Evolutionary conservation across 768 basidiomycete species (phyloP), one percentile per base, ranked within the genome.

Genomic region (Amanita thiersii): DNA sequence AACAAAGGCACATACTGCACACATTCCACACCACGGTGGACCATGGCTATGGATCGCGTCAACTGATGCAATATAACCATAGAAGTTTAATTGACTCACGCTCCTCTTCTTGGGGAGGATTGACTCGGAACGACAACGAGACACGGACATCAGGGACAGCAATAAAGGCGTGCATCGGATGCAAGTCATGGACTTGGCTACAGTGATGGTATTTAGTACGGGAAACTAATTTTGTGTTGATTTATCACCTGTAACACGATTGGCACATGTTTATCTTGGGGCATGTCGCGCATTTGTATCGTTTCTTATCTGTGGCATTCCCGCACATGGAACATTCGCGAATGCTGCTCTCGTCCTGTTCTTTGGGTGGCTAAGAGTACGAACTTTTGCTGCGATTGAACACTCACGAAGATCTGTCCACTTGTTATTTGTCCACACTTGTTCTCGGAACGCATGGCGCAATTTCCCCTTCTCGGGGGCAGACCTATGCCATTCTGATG

Each of bases 351-450:
- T 90, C 87, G 50, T 86, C 89, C 52, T 92, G 84, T 68, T 68
- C 64, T 69, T 28, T 35, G 3, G 30, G 15, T 10, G 3, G n/a
- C 32, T 39, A 17, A 43, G 4, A 43, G 25, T 31, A 5, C 20
- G 21, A 11, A 43, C 41, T 9, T 23, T 15, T 19, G 24, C 33
- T 23, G 32, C 25, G 14, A 29, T 24, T 32, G 28, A 25, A 34
- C 32, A 72, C 84, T 47, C 54, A 91, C 91, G 87, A 39, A 96
- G 80, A 54, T 91, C 86, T 44, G 79, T 79, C 93, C 93, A 96
- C 1, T 87, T 86, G 30, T 65, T 62, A 23, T 72, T 73, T 1
- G 80, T 80, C 93, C 92, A 96, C 2, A 85, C 70, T 58, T 86
- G 86, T 61, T 94, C 92, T 32, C 76, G 60, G 56, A 85, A 97